Conservation (phyloP, 2,329 filamentous ascomycete species). For the Neonectria hederae region DNA sequence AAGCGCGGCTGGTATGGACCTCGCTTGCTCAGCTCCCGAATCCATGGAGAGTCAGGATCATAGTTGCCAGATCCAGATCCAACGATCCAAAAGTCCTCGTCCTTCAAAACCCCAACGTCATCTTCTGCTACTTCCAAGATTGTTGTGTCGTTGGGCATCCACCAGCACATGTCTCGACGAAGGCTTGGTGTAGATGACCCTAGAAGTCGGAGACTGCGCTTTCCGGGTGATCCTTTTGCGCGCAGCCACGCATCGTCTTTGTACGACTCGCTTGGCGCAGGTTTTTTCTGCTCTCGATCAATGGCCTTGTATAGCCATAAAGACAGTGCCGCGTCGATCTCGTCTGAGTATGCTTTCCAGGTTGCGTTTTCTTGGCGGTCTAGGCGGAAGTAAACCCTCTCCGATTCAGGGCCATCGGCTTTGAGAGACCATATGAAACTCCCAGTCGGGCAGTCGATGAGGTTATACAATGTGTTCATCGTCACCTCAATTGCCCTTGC, state of each 20-base stretch:
- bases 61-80: background rate
- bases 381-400: conserved; percentile 15
- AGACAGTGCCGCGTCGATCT: conserved; percentile 44
- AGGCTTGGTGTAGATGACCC: conserved; percentile 22
- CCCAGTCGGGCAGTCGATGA: background rate
- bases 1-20: no score
- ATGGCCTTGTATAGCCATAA: conserved; percentile 38
- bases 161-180: conserved; percentile 25
- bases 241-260: conserved; percentile 32
- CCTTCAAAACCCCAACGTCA: background rate
- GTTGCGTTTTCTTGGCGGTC: background rate
- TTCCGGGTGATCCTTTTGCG: conserved; percentile 14
- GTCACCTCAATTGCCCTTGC: conserved; percentile 35
- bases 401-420: background rate
- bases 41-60: background rate
- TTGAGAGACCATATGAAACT: background rate
- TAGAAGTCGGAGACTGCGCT: conserved; percentile 24
- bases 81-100: background rate
- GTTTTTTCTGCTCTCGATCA: background rate
- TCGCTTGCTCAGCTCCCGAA: background rate
- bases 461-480: conserved; percentile 33
- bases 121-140: conserved; percentile 8
- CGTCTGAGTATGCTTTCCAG: conserved; percentile 35
- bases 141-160: conserved; percentile 27
- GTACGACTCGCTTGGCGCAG: background rate